Base-by-base conservation (phyloP, 768 basidiomycete genomes). In the Pleurotus tuoliensis region DNA sequence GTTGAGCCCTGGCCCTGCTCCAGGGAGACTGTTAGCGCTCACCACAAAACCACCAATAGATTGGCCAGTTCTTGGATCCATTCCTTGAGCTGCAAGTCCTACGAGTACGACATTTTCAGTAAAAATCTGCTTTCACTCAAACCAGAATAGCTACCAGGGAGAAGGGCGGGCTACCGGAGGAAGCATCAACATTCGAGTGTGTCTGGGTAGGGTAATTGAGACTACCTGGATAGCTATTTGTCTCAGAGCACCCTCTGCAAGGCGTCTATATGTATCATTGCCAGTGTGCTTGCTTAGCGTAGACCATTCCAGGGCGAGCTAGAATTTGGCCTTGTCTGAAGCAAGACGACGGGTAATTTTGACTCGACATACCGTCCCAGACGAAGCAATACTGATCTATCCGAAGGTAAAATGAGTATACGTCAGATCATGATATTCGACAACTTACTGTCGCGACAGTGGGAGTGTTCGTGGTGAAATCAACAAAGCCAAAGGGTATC, bases 291-390 rank as follows among this genome's bases (percentile, higher is more conserved):
- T 63, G 20, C 77, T 80, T 25, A 77, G 61, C 20, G 66, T 71
- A 51, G 65, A 68, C 78, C 78, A 82, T 59, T 83, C 81, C 13
- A 82, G 47, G 6, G 75, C 73, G 22, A 81, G 75, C 81, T 82
- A 47, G 6, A 30, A 12, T 3, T 39, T 8, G 13, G 5, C n/a
- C 27, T 7, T 20, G 25, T 34, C 45, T 18, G 53, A 16, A 39
- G n/a, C 13, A 51, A 41, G 46, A 20, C 11, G 5, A 48, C 5
- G n/a, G 27, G 47, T 12, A 34, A 11, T 4, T 55, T 9, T 11
- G 62, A 5, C 70, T 44, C 55, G 79, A 74, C 9, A 78, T 77
- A 12, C 86, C 87, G 4, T 80, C 87, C 66, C 79, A 76, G 40
- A 79, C 80, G 49, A 81, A 34, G 30, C 30, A 34, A 34, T 34